phyloP scores from a whole-genome alignment of 106 monocot species.

The Platanthera zijinensis region DNA sequence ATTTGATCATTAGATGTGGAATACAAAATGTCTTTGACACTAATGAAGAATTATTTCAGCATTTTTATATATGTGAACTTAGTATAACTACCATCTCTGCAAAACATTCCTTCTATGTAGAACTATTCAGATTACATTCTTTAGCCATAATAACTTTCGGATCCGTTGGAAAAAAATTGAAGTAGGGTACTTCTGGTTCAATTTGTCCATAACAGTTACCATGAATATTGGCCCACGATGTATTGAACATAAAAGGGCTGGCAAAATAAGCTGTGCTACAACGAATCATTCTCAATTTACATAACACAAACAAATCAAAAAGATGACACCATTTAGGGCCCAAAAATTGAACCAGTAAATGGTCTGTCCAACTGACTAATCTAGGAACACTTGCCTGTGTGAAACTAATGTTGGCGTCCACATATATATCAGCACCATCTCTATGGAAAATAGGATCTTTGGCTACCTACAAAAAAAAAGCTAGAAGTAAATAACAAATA shows the following conservation, averaged over 20 bases:
- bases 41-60: background rate
- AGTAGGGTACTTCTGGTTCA: background rate
- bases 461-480: conserved; percentile 42
- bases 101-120: background rate
- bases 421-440: conserved; percentile 90
- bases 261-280: no score
- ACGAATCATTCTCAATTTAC: no score
- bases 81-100: background rate
- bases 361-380: background rate
- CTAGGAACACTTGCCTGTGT: conserved; percentile 44
- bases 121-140: background rate
- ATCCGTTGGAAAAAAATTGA: background rate
- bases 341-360: background rate
- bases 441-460: conserved; percentile 76
- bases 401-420: conserved; percentile 70
- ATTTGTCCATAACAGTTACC: background rate
- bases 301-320: background rate
- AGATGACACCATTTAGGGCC: background rate
- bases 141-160: background rate
- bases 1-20: background rate
- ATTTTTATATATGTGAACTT: background rate
- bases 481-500: background rate
- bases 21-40: background rate
- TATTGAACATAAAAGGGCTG: no score
- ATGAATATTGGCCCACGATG: no score